Conservation (phyloP, 495 filamentous ascomycete species). For the Aspergillus haitiensis region DNA sequence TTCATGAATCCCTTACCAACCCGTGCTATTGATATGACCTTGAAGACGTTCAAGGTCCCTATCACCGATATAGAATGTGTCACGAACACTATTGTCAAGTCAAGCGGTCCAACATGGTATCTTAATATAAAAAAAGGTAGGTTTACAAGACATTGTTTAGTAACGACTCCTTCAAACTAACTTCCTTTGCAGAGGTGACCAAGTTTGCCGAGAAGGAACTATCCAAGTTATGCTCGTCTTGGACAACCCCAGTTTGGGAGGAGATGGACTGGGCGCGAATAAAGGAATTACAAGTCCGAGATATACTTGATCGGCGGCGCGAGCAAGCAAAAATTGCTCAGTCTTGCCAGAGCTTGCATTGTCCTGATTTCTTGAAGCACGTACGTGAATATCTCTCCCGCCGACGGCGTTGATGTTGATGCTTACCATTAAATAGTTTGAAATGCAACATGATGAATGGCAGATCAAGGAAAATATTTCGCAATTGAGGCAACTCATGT, state of each 20-base stretch:
- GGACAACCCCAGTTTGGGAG: constrained; percentile 74
- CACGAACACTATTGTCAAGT: constrained; percentile 69
- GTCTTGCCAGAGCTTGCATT: constrained; percentile 59
- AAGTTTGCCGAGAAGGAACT: constrained; percentile 62
- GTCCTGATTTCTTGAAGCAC: constrained; percentile 79
- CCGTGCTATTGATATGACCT: constrained; percentile 55
- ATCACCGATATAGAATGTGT: constrained; percentile 77
- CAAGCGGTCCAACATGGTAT: constrained; percentile 48
- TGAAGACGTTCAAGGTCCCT: constrained; percentile 64
- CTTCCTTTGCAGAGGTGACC: constrained; percentile 31
- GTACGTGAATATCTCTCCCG: constrained; percentile 50
- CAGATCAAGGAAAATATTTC: constrained; percentile 87
- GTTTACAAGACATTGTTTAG: neutral
- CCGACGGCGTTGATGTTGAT: neutral
- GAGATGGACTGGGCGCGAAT: constrained; percentile 81
- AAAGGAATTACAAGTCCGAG: constrained; percentile 73
- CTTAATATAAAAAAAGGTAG: constrained; percentile 49
- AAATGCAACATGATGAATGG: constrained; percentile 95
- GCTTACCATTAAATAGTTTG: constrained; percentile 54
- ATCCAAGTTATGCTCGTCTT: constrained; percentile 60
- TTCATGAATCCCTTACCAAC: constrained; percentile 61
- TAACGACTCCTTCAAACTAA: constrained; percentile 15
- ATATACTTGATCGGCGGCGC: constrained; percentile 67
- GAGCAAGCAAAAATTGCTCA: constrained; percentile 59
- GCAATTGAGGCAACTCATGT: constrained; percentile 80